These are phyloP conservation scores for Auriscalpium vulgare DNA, from an alignment of 768 basidiomycete species.

Conservation along the genomic window DNA sequence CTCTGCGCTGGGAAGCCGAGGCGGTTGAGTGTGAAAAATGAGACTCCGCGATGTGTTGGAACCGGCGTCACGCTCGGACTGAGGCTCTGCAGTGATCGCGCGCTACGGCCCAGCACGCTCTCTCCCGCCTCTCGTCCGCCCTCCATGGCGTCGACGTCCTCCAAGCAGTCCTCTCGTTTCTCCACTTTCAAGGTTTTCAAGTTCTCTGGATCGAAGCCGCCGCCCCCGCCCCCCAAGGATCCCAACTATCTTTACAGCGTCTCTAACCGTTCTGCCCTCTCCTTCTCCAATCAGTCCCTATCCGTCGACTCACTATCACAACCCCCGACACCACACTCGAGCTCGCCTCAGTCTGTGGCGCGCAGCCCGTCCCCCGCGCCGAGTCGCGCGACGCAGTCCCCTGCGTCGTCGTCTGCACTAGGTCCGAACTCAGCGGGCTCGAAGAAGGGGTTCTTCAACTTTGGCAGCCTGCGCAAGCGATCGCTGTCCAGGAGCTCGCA, in stretches of 20 bases:
- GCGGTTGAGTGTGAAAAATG: background rate
- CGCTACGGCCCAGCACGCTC: background rate
- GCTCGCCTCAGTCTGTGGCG: background rate
- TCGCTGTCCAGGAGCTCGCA: slow-evolving; percentile 7
- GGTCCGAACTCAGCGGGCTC: background rate
- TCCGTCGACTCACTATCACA: background rate
- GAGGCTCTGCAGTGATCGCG: background rate
- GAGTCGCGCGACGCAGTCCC: slow-evolving; percentile 4
- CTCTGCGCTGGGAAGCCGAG: background rate
- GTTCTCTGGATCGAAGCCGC: slow-evolving; percentile 8
- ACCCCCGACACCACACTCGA: background rate
- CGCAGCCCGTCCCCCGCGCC: slow-evolving; percentile 9
- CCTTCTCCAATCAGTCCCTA: slow-evolving; percentile 8
- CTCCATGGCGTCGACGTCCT: slow-evolving; percentile 7
- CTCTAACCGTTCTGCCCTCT: slow-evolving; percentile 6
- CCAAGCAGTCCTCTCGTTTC: slow-evolving; percentile 9
- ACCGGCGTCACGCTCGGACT: background rate
- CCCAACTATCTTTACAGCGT: slow-evolving; percentile 6
- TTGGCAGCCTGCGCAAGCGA: slow-evolving; percentile 8
- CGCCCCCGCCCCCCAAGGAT: slow-evolving; percentile 12
- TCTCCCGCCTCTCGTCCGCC: background rate
- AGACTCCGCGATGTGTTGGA: background rate
- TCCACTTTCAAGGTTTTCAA: slow-evolving; percentile 14
- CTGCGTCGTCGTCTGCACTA: background rate
- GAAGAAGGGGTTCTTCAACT: slow-evolving; percentile 12